Conservation (phyloP, 495 filamentous ascomycete genomes). For the Penicillium fimorum region DNA sequence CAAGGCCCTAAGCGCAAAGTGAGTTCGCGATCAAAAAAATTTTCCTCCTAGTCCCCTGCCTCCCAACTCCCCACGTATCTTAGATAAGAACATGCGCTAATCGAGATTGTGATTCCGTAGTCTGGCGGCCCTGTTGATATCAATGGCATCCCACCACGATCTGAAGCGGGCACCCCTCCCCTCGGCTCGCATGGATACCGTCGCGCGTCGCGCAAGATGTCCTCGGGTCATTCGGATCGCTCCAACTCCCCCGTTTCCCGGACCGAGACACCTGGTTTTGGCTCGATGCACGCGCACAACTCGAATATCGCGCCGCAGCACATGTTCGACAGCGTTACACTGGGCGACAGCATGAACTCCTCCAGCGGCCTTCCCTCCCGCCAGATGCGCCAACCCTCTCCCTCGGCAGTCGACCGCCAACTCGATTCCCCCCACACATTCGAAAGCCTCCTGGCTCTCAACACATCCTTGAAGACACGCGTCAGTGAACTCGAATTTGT, state of each 20-base stretch:
- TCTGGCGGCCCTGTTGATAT: constrained; percentile 52
- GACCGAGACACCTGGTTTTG: constrained; percentile 74
- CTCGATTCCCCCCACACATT: constrained; percentile 75
- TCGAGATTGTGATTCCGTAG: constrained; percentile 26
- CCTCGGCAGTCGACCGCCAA: constrained; percentile 72
- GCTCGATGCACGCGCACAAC: constrained; percentile 58
- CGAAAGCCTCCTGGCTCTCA: constrained; percentile 72
- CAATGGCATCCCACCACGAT: constrained; percentile 58
- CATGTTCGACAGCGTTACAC: constrained; percentile 71
- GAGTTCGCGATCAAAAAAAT: constrained; percentile 32
- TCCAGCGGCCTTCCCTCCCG: constrained; percentile 54
- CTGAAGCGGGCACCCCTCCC: constrained; percentile 55
- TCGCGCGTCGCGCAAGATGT: constrained; percentile 67
- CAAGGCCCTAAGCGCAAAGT: constrained; percentile 90
- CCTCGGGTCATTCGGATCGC: constrained; percentile 71
- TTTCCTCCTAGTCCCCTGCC: constrained; percentile 18
- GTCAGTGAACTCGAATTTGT: constrained; percentile 94
- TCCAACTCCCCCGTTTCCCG: constrained; percentile 85
- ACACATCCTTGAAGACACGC: constrained; percentile 81
- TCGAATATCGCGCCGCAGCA: constrained; percentile 75
- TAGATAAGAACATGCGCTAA: constrained; percentile 36
- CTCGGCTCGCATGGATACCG: constrained; percentile 55
- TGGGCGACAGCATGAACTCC: constrained; percentile 63
- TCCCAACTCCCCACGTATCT: neutral
- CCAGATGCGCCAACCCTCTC: constrained; percentile 62